These are phyloP conservation scores for Spongospora subterranea DNA, from an alignment of 208 protist genomes.

Conservation along the genomic window DNA sequence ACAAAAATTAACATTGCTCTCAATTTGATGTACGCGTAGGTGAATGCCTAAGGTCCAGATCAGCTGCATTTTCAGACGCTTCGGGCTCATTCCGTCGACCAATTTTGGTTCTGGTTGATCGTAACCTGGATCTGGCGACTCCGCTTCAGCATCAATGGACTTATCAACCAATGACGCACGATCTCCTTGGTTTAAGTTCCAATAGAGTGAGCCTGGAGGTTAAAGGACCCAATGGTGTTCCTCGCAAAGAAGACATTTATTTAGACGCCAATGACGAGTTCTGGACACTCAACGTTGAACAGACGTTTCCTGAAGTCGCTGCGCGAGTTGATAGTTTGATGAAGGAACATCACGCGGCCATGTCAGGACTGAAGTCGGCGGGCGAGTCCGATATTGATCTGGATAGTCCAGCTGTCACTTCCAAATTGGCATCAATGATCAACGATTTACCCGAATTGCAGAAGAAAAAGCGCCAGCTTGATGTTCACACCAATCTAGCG, in stretches of 20 bases:
- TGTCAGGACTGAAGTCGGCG: neutral
- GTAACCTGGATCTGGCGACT: slow-evolving; percentile 75
- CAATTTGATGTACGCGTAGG: neutral
- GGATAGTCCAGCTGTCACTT: neutral
- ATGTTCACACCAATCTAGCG: slow-evolving; percentile 79
- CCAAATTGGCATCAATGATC: slow-evolving; percentile 8
- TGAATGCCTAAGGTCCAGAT: neutral
- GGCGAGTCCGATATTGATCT: neutral
- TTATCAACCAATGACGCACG: slow-evolving; percentile 79
- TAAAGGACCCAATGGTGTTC: neutral
- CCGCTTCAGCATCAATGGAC: slow-evolving; percentile 81
- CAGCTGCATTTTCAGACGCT: neutral
- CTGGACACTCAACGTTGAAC: slow-evolving; percentile 74
- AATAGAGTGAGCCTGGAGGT: slow-evolving; percentile 71
- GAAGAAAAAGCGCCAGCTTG: slow-evolving; percentile 75
- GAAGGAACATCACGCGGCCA: slow-evolving; percentile 58
- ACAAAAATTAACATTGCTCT: slow-evolving; percentile 4
- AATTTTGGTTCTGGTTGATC: slow-evolving; percentile 77
- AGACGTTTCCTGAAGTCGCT: slow-evolving; percentile 75
- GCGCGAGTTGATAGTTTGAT: slow-evolving; percentile 69
- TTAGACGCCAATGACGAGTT: slow-evolving; percentile 75
- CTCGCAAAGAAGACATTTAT: neutral
- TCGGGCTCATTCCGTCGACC: slow-evolving; percentile 54
- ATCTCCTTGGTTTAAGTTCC: slow-evolving; percentile 75
- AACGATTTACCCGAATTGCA: slow-evolving; percentile 69